Conservation (phyloP, 306 rosid genomes). For the Quercus mongolica region DNA sequence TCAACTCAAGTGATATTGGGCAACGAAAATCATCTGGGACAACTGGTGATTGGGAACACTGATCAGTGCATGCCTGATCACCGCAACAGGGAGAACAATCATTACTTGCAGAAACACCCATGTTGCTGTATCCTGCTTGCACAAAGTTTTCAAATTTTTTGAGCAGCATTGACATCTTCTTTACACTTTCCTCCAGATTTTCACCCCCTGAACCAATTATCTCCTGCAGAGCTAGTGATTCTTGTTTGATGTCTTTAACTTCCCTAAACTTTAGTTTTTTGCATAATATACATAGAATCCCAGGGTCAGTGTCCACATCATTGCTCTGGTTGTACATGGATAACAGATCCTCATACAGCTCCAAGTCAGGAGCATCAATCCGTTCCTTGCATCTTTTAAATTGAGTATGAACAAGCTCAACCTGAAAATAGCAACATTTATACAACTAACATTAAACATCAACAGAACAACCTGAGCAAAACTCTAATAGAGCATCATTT, state of each 20-base stretch:
- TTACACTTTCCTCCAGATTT: conserved; percentile 49
- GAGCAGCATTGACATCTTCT: conserved; percentile 50
- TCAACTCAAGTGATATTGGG: conserved; percentile 86
- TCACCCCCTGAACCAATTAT: conserved; percentile 43
- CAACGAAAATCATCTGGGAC: conserved; percentile 89
- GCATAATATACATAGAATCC: conserved; percentile 41
- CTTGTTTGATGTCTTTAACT: conserved; percentile 57
- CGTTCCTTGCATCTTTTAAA: conserved; percentile 73
- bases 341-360: conserved; percentile 53
- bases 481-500: background rate
- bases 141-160: conserved; percentile 64
- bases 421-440: conserved; percentile 36
- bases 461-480: background rate
- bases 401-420: conserved; percentile 75
- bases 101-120: conserved; percentile 23
- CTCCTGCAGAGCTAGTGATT: conserved; percentile 64
- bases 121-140: conserved; percentile 45
- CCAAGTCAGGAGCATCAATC: conserved; percentile 47
- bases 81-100: conserved; percentile 31
- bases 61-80: conserved; percentile 27
- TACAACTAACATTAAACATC: background rate
- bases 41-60: conserved; percentile 34
- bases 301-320: conserved; percentile 40
- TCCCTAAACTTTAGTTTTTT: conserved; percentile 61
- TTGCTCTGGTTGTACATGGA: conserved; percentile 39